Evolutionary conservation across 148 eudicot species (phyloP).

Genomic region (Hydrangea macrophylla): DNA sequence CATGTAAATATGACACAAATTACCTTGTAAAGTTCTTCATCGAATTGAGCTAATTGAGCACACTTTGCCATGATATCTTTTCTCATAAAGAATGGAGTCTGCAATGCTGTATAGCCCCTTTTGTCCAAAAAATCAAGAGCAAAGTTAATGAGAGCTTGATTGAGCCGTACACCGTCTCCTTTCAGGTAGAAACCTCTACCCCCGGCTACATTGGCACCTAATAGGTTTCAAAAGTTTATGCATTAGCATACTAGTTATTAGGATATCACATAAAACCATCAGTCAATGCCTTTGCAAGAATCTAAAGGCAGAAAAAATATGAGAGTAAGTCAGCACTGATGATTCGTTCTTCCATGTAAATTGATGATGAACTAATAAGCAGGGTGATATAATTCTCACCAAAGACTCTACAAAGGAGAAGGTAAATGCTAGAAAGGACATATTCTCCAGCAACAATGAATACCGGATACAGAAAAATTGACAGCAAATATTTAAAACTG

Average conservation of each 20-base stretch:
- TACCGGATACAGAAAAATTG: neutral
- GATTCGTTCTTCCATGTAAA: neutral
- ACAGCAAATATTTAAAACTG: neutral
- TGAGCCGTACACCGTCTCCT: slow-evolving; percentile 87
- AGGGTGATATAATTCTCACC: neutral
- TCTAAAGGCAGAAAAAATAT: neutral
- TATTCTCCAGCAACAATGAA: too few relatives aligned
- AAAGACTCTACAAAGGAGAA: neutral
- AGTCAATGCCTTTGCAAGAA: neutral
- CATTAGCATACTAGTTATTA: slow-evolving; percentile 4
- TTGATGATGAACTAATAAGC: neutral
- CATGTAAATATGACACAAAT: neutral
- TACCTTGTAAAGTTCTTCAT: slow-evolving; percentile 98
- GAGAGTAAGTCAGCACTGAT: neutral
- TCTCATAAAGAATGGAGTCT: slow-evolving; percentile 94
- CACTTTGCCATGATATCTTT: slow-evolving; percentile 95
- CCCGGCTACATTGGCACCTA: slow-evolving; percentile 93
- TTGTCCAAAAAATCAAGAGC: slow-evolving; percentile 70
- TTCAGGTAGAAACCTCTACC: slow-evolving; percentile 96
- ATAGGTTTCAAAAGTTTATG: slow-evolving; percentile 13
- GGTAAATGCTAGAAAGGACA: neutral
- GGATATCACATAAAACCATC: neutral
- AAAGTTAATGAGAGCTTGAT: slow-evolving; percentile 90
- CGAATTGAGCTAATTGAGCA: slow-evolving; percentile 97
- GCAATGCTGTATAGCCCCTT: slow-evolving; percentile 62